Evolutionary conservation across 202 grass and related monocot species (phyloP).

Genomic region (Dendrocalamus latiflorus): DNA sequence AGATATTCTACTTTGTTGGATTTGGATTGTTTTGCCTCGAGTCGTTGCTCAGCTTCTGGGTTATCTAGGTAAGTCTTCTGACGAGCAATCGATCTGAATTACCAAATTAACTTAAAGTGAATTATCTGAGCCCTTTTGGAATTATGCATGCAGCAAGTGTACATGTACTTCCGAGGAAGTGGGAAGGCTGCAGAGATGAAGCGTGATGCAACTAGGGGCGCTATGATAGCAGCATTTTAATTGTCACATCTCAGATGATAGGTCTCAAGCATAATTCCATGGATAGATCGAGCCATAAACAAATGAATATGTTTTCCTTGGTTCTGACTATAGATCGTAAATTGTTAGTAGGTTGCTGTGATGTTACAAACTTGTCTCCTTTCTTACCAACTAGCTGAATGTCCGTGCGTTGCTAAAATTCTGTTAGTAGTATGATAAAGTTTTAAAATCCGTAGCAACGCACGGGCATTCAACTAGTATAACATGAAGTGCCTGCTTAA

Average conservation of each 20-base stretch:
- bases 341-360: slow-evolving; percentile 28
- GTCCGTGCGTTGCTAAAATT: too few relatives aligned
- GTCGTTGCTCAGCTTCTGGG: too few relatives aligned
- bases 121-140: slow-evolving; percentile 21
- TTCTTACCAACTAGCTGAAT: too few relatives aligned
- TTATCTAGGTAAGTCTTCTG: too few relatives aligned
- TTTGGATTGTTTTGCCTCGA: too few relatives aligned
- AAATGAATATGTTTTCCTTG: too few relatives aligned
- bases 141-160: slow-evolving; percentile 70
- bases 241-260: slow-evolving; percentile 11
- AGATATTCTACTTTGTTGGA: too few relatives aligned
- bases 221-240: slow-evolving; percentile 82
- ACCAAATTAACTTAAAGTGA: background rate
- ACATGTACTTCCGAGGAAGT: slow-evolving; percentile 96
- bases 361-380: background rate
- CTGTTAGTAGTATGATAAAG: too few relatives aligned
- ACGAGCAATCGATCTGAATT: background rate
- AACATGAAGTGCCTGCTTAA: too few relatives aligned
- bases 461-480: too few relatives aligned
- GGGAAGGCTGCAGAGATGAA: slow-evolving; percentile 91
- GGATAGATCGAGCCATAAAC: too few relatives aligned
- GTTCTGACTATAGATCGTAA: slow-evolving; percentile 29
- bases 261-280: slow-evolving; percentile 1
- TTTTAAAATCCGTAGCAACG: too few relatives aligned
- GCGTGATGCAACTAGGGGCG: slow-evolving; percentile 64